Percentiles rank a stretch among this genome's conserved stretches.
Conservation (phyloP, 495 filamentous ascomycete genomes). For the Evernia prunastri region DNA sequence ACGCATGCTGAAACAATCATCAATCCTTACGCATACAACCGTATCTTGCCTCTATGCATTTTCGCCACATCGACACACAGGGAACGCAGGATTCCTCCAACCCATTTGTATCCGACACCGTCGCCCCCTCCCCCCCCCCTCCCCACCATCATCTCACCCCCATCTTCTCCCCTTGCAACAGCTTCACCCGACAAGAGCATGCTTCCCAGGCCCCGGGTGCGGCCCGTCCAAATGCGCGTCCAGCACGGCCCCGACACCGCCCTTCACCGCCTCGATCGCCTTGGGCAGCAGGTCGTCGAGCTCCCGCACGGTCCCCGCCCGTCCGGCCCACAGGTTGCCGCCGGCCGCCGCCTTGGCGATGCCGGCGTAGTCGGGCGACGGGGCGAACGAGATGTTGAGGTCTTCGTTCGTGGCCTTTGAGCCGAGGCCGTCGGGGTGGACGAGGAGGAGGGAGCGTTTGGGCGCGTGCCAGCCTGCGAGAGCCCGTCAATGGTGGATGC, state of each 20-base stretch:
- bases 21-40: not conserved
- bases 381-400: constrained; percentile 82
- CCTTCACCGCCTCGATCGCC: constrained; percentile 61
- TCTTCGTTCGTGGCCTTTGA: constrained; percentile 75
- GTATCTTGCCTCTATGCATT: no score
- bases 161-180: no score
- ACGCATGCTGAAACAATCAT: not conserved
- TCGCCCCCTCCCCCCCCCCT: not conserved
- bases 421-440: constrained; percentile 76
- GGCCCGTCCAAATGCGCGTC: constrained; percentile 47
- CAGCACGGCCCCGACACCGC: constrained; percentile 62
- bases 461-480: constrained; percentile 77
- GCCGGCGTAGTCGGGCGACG: constrained; percentile 80
- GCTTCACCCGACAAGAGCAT: constrained; percentile 5
- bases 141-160: not conserved
- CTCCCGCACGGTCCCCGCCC: constrained; percentile 55
- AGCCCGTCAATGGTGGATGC: not conserved
- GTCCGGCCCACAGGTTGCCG: constrained; percentile 65
- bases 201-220: constrained; percentile 1
- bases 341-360: constrained; percentile 88
- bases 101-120: not conserved
- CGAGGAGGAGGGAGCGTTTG: constrained; percentile 64
- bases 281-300: constrained; percentile 54
- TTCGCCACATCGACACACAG: not conserved
- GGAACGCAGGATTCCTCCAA: not conserved